phyloP scores from a whole-genome alignment of 2,329 filamentous ascomycete species.

The Tolypocladium inflatum region DNA sequence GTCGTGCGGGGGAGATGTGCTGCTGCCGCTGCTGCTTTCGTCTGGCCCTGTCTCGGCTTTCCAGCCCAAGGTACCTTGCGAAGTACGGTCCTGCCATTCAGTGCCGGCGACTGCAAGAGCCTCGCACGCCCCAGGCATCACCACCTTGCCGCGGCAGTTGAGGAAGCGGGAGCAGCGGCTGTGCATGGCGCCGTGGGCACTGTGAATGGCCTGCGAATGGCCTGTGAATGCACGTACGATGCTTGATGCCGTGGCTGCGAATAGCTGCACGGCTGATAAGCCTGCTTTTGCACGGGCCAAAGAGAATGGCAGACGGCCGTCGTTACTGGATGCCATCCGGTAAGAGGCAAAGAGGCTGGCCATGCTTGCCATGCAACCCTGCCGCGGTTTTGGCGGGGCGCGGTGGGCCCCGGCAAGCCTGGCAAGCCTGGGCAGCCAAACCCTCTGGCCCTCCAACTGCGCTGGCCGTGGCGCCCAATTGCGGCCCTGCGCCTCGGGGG shows the following conservation, averaged over 20 bases:
- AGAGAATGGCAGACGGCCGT: not conserved
- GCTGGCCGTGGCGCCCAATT: not conserved
- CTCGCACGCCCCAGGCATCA: no score
- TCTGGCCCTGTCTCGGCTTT: not conserved
- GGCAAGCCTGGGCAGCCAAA: no score
- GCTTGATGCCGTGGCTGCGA: not conserved
- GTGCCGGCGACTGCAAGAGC: no score
- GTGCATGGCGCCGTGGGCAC: not conserved
- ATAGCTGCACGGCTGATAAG: not conserved
- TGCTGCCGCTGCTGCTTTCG: not conserved
- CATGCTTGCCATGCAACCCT: not conserved
- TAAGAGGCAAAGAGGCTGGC: no score
- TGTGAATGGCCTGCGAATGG: no score
- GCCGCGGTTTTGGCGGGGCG: not conserved
- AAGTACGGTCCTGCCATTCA: no score
- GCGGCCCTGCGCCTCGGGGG: not conserved
- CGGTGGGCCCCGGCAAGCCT: no score
- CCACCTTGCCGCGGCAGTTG: no score
- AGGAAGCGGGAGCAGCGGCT: not conserved
- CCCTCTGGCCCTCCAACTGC: conserved; percentile 1
- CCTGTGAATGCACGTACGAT: not conserved
- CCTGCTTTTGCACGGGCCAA: not conserved
- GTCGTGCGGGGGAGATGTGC: not conserved
- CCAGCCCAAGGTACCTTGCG: no score
- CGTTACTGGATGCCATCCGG: not conserved